Percentiles rank a stretch among this genome's conserved stretches.
Conservation (phyloP, 2,329 filamentous ascomycete species). For the Falciphora oryzae region DNA sequence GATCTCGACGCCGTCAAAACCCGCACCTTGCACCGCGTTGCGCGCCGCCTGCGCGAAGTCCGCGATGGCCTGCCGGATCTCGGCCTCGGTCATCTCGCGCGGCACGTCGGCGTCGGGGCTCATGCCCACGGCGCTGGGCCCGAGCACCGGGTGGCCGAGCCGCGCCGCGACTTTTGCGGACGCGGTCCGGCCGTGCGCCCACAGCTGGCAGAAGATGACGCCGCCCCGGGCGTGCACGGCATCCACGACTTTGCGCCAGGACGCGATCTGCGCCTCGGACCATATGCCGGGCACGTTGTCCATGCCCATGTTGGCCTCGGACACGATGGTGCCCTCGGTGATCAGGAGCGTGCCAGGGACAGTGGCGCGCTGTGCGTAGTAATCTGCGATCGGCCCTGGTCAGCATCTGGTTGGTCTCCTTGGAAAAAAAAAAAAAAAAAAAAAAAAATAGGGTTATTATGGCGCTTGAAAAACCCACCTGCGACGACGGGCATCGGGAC, state of each 20-base stretch:
- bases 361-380: constrained; percentile 38
- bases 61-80: constrained; percentile 30
- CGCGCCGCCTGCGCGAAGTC: constrained; percentile 27
- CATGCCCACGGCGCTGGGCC: constrained; percentile 37
- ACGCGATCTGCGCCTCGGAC: constrained; percentile 44
- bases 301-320: constrained; percentile 26
- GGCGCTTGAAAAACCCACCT: background rate
- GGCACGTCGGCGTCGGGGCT: constrained; percentile 46
- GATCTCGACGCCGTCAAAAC: constrained; percentile 41
- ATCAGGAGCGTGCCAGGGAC: constrained; percentile 36
- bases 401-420: background rate
- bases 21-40: constrained; percentile 42
- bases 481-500: constrained; percentile 24
- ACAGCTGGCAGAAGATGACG: constrained; percentile 59
- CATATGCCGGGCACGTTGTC: constrained; percentile 53
- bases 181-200: constrained; percentile 33
- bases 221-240: constrained; percentile 56
- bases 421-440: too few species aligned
- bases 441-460: too few species aligned
- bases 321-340: constrained; percentile 40
- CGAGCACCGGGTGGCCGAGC: constrained; percentile 28
- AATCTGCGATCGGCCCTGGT: constrained; percentile 19
- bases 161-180: constrained; percentile 21
- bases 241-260: constrained; percentile 54
- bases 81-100: constrained; percentile 41